Evolutionary conservation across 2,329 filamentous ascomycete genomes (phyloP).

Genomic region (Colletotrichum phormii): DNA sequence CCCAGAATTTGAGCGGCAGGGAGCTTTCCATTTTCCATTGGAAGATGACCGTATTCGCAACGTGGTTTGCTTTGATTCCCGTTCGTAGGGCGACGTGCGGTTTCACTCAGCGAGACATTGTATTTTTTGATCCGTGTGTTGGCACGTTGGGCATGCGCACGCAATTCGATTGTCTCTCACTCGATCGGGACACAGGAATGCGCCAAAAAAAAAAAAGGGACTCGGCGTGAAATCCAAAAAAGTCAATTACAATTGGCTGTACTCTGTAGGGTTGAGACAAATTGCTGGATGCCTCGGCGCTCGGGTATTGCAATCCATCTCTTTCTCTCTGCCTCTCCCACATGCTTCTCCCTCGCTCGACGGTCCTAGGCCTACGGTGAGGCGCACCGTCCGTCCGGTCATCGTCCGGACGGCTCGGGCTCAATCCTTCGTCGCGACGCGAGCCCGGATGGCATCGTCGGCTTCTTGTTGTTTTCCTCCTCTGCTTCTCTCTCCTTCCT

Average conservation of each 20-base stretch:
- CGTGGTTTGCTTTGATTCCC: background rate
- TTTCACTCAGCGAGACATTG: slow-evolving; percentile 1
- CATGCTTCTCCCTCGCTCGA: background rate
- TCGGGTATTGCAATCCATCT: background rate
- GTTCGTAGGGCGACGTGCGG: background rate
- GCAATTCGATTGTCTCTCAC: too few relatives aligned
- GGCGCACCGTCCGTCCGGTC: background rate
- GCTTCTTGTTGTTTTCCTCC: background rate
- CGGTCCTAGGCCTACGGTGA: background rate
- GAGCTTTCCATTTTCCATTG: background rate
- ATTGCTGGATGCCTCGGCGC: background rate
- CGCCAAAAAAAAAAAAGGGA: background rate
- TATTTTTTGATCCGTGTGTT: background rate
- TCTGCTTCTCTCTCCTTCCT: background rate
- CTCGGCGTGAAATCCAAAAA: background rate
- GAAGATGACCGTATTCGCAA: background rate
- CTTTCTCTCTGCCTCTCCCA: background rate
- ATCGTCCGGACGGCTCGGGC: background rate
- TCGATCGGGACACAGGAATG: background rate
- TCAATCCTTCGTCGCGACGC: background rate
- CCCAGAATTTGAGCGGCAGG: background rate
- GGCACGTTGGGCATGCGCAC: background rate
- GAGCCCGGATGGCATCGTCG: background rate
- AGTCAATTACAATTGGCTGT: background rate
- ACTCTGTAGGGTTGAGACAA: background rate